Evolutionary conservation across 768 basidiomycete species (phyloP).

Genomic region (Auricularia cornea): DNA sequence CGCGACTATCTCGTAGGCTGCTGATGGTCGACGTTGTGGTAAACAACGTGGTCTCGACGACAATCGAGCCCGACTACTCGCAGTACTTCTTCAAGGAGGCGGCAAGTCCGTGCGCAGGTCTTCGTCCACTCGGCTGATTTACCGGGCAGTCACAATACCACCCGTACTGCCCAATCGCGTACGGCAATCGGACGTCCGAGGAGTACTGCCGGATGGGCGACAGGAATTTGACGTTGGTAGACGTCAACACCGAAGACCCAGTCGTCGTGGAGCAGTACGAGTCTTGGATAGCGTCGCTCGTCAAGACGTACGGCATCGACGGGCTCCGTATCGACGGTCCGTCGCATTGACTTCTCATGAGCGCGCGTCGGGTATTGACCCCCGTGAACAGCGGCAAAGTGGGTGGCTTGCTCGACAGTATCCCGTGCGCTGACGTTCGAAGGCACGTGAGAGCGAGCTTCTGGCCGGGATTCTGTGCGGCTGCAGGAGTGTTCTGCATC

Average conservation of each 20-base stretch:
- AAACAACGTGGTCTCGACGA: slow-evolving; percentile 76
- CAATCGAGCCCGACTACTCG: slow-evolving; percentile 53
- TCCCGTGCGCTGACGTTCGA: slow-evolving; percentile 20
- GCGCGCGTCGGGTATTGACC: no score
- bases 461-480: slow-evolving; percentile 65
- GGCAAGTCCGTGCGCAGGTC: slow-evolving; percentile 25
- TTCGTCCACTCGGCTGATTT: neutral
- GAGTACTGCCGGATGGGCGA: slow-evolving; percentile 84
- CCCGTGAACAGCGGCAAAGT: slow-evolving; percentile 26
- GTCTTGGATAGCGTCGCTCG: slow-evolving; percentile 59
- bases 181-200: slow-evolving; percentile 58
- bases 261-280: slow-evolving; percentile 55
- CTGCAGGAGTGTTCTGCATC: slow-evolving; percentile 79
- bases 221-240: slow-evolving; percentile 59
- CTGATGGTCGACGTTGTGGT: slow-evolving; percentile 82
- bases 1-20: slow-evolving; percentile 33
- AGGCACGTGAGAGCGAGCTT: slow-evolving; percentile 66
- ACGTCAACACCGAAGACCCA: slow-evolving; percentile 67
- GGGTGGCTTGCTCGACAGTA: slow-evolving; percentile 1
- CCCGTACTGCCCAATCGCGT: slow-evolving; percentile 68
- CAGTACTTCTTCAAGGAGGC: slow-evolving; percentile 58
- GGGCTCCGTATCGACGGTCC: slow-evolving; percentile 77
- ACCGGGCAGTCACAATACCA: slow-evolving; percentile 55
- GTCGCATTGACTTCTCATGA: slow-evolving; percentile 10
- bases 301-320: slow-evolving; percentile 67